These are phyloP conservation scores for Aspergillus cavernicola DNA, from an alignment of 495 filamentous ascomycete genomes.

Conservation along the genomic window DNA sequence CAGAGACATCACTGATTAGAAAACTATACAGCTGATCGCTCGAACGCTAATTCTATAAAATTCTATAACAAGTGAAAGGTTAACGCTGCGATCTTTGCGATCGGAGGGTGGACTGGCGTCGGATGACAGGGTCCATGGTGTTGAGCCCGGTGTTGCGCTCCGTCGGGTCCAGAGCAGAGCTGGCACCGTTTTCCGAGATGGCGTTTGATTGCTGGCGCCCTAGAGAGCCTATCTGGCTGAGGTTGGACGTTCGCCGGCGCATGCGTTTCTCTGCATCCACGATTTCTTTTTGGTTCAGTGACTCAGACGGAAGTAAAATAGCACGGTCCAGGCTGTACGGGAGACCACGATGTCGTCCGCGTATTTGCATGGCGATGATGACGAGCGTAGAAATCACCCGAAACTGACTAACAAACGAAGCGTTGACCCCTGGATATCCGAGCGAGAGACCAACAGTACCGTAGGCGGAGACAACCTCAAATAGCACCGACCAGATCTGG, in stretches of 20 bases:
- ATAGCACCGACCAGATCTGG: constrained; percentile 77
- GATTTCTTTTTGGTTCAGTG: constrained; percentile 66
- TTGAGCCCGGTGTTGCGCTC: constrained; percentile 21
- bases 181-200: constrained; percentile 20
- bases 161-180: constrained; percentile 28
- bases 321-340: constrained; percentile 91
- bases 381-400: constrained; percentile 79
- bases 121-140: constrained; percentile 17
- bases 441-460: constrained; percentile 91
- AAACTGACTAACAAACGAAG: constrained; percentile 79
- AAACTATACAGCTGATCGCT: not conserved
- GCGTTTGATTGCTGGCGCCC: constrained; percentile 26
- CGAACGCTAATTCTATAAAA: constrained; percentile 1
- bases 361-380: constrained; percentile 89
- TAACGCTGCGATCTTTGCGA: constrained; percentile 17
- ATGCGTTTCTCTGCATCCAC: constrained; percentile 53
- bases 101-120: constrained; percentile 30
- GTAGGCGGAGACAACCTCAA: constrained; percentile 89
- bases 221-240: constrained; percentile 39
- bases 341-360: constrained; percentile 86
- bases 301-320: constrained; percentile 76
- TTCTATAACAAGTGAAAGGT: not conserved
- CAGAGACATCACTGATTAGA: too few species aligned
- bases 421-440: constrained; percentile 69
- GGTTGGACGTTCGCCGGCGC: constrained; percentile 51